Conservation (phyloP, 176 grass and related monocot genomes). For the Otatea glauca region DNA sequence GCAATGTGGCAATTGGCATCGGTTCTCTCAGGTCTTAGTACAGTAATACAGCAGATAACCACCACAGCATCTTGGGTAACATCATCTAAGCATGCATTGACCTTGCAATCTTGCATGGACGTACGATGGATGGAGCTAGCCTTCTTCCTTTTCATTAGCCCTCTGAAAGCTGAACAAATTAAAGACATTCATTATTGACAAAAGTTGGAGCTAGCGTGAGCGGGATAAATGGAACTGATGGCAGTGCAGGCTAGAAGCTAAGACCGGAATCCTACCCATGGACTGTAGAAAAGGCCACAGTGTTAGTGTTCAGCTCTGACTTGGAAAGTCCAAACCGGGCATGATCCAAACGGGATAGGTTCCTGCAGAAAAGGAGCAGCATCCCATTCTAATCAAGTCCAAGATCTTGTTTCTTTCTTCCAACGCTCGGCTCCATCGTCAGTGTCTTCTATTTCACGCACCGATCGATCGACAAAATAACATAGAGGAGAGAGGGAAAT, state of each 20-base stretch:
- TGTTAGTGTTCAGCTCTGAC: neutral
- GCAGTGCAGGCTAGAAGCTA: neutral
- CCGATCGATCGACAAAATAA: neutral
- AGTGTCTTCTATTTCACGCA: neutral
- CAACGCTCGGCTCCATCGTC: neutral
- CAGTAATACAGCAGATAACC: neutral
- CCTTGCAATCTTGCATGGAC: neutral
- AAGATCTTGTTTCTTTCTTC: neutral
- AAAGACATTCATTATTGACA: neutral
- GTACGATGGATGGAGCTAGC: neutral
- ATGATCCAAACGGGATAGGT: neutral
- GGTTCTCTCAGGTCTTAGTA: neutral
- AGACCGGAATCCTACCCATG: neutral
- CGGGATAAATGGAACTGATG: constrained; percentile 10
- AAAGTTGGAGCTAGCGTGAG: neutral
- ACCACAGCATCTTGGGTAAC: neutral
- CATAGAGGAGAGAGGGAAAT: neutral
- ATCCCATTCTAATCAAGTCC: neutral
- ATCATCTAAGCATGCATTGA: neutral
- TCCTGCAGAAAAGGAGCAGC: neutral
- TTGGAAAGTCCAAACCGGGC: neutral
- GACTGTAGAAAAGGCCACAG: neutral
- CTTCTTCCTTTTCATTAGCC: neutral
- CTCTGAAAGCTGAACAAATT: neutral
- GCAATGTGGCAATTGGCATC: neutral